phyloP scores from a whole-genome alignment of 1,284 basidiomycete genomes.

The Melampsora abietis-canadensis region DNA sequence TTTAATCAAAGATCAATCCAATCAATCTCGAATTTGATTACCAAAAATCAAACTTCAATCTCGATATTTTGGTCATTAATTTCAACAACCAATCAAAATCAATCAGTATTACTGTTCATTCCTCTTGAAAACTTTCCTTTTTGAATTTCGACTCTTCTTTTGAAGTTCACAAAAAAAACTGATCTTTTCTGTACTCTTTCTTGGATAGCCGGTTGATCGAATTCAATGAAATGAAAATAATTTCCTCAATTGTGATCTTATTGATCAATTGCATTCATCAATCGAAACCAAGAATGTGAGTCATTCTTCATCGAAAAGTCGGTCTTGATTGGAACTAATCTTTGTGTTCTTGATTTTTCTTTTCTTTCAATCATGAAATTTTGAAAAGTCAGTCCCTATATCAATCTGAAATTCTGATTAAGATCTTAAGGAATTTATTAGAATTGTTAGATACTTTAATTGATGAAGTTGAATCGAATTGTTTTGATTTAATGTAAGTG shows the following conservation, averaged over 20 bases:
- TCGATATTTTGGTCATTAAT: neutral
- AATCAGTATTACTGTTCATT: neutral
- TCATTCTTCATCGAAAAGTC: too few relatives aligned
- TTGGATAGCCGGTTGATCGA: neutral
- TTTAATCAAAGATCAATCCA: neutral
- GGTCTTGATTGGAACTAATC: too few relatives aligned
- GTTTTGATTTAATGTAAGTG: constrained; percentile 3
- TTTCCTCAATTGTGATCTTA: neutral
- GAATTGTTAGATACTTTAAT: neutral
- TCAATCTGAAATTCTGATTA: neutral
- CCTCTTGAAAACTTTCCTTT: neutral
- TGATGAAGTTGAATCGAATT: neutral
- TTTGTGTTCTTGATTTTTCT: neutral
- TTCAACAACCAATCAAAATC: too few relatives aligned
- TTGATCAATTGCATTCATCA: neutral
- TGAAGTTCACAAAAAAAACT: neutral
- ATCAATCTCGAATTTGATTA: neutral
- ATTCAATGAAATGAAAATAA: neutral
- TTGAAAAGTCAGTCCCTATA: neutral
- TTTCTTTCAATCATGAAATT: too few relatives aligned
- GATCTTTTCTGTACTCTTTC: too few relatives aligned
- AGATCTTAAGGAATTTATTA: neutral
- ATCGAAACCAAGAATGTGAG: neutral
- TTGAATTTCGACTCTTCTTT: too few relatives aligned
- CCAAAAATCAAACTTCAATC: neutral